These are phyloP conservation scores for Trametes meyenii DNA, from an alignment of 768 basidiomycete species.

Conservation along the genomic window DNA sequence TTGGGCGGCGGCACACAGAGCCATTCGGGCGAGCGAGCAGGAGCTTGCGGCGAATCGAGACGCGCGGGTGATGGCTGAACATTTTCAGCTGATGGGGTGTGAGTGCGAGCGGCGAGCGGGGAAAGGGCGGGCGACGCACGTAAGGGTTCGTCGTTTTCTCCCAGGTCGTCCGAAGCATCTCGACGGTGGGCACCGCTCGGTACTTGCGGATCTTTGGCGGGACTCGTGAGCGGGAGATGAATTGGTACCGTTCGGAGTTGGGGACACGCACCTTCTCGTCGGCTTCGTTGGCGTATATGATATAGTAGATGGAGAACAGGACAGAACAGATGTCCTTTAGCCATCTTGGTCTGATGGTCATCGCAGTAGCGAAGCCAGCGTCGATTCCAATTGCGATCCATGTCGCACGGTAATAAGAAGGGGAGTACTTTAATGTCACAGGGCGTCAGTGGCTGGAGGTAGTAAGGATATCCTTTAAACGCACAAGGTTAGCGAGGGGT, in stretches of 20 bases:
- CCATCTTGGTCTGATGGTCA: slow-evolving; percentile 92
- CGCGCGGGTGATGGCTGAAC: slow-evolving; percentile 56
- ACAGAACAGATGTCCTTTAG: slow-evolving; percentile 85
- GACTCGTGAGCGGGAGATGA: background rate
- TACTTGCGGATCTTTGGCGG: slow-evolving; percentile 77
- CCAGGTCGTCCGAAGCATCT: slow-evolving; percentile 96
- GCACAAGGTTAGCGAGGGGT: slow-evolving; percentile 84
- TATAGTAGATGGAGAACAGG: slow-evolving; percentile 87
- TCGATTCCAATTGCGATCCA: slow-evolving; percentile 96
- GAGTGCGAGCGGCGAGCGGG: slow-evolving; percentile 3
- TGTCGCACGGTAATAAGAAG: slow-evolving; percentile 93
- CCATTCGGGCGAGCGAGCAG: slow-evolving; percentile 79
- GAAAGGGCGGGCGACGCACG: slow-evolving; percentile 46
- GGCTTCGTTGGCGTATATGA: slow-evolving; percentile 84
- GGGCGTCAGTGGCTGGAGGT: background rate
- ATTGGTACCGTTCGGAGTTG: background rate
- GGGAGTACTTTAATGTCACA: slow-evolving; percentile 65
- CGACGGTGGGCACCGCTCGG: slow-evolving; percentile 91
- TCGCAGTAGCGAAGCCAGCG: slow-evolving; percentile 95
- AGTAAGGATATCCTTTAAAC: slow-evolving; percentile 30
- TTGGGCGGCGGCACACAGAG: slow-evolving; percentile 79
- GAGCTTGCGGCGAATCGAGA: slow-evolving; percentile 73
- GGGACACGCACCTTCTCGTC: slow-evolving; percentile 83
- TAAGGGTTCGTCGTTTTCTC: slow-evolving; percentile 96
- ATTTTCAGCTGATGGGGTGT: slow-evolving; percentile 61